Evolutionary conservation across 2,329 filamentous ascomycete species (phyloP).

Genomic region (Pezicula carpinea): DNA sequence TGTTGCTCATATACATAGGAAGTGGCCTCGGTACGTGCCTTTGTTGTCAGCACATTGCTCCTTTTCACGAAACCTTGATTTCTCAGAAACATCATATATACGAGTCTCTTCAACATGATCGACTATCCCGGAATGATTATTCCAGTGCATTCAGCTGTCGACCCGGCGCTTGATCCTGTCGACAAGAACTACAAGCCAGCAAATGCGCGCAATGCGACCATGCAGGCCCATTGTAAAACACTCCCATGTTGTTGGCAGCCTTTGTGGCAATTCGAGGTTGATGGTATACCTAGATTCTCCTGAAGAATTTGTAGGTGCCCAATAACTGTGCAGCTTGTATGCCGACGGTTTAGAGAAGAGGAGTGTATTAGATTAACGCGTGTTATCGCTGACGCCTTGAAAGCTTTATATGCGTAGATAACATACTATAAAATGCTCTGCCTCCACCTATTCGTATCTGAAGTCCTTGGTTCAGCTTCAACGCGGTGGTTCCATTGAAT

Average conservation of each 20-base stretch:
- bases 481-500: too few relatives aligned
- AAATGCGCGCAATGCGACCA: slow-evolving; percentile 1
- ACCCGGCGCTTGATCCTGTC: slow-evolving; percentile 5
- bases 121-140: slow-evolving; percentile 54
- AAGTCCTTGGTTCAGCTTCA: too few relatives aligned
- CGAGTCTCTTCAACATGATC: slow-evolving; percentile 53
- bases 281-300: slow-evolving; percentile 1
- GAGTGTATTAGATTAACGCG: slow-evolving; percentile 4
- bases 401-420: neutral
- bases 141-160: slow-evolving; percentile 34
- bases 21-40: neutral
- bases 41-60: neutral
- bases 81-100: slow-evolving; percentile 37
- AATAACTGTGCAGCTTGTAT: slow-evolving; percentile 7
- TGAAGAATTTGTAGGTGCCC: slow-evolving; percentile 4
- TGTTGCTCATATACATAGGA: slow-evolving; percentile 1
- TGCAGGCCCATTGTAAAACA: slow-evolving; percentile 6
- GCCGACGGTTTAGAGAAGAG: slow-evolving; percentile 6
- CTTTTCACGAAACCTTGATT: neutral
- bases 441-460: too few relatives aligned
- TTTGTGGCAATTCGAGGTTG: neutral
- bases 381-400: slow-evolving; percentile 1
- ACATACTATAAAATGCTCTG: too few relatives aligned
- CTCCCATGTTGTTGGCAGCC: neutral
- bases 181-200: slow-evolving; percentile 4